phyloP scores from a whole-genome alignment of 2,329 filamentous ascomycete genomes.

The Alternaria viburni region DNA sequence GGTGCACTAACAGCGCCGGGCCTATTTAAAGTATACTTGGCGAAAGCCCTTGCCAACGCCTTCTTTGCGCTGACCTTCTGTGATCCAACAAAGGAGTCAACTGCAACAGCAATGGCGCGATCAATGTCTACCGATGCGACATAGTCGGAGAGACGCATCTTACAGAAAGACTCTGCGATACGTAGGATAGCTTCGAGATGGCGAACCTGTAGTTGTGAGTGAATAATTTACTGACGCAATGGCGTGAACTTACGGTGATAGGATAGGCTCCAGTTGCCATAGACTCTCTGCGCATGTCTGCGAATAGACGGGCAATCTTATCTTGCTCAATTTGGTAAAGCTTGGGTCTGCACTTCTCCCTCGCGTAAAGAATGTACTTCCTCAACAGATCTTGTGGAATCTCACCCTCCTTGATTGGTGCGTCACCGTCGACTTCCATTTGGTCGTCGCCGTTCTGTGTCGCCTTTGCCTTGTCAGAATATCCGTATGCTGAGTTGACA shows the following conservation, averaged over 20 bases:
- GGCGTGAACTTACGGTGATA: conserved; percentile 76
- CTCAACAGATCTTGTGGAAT: conserved; percentile 89
- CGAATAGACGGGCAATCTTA: conserved; percentile 91
- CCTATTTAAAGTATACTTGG: conserved; percentile 74
- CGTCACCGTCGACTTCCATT: conserved; percentile 58
- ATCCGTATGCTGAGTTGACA: conserved; percentile 46
- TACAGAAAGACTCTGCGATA: conserved; percentile 91
- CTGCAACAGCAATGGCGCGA: conserved; percentile 93
- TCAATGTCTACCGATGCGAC: conserved; percentile 91
- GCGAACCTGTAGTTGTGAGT: conserved; percentile 71
- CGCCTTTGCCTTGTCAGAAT: conserved; percentile 30
- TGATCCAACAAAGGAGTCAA: conserved; percentile 93
- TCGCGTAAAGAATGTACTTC: conserved; percentile 96
- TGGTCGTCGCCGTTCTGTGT: conserved; percentile 48
- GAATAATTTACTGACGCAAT: not conserved
- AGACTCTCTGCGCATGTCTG: conserved; percentile 93
- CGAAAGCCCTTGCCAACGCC: conserved; percentile 89
- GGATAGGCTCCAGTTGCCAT: conserved; percentile 95
- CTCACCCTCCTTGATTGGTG: conserved; percentile 66
- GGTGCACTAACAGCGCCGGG: conserved; percentile 51
- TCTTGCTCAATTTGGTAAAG: conserved; percentile 98
- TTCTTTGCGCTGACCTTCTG: conserved; percentile 99
- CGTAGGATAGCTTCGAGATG: conserved; percentile 98
- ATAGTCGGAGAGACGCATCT: conserved; percentile 98
- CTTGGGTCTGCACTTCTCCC: conserved; percentile 88